These are phyloP conservation scores for Eucalyptus polybractea DNA, from an alignment of 345 rosid genomes.

Conservation along the genomic window DNA sequence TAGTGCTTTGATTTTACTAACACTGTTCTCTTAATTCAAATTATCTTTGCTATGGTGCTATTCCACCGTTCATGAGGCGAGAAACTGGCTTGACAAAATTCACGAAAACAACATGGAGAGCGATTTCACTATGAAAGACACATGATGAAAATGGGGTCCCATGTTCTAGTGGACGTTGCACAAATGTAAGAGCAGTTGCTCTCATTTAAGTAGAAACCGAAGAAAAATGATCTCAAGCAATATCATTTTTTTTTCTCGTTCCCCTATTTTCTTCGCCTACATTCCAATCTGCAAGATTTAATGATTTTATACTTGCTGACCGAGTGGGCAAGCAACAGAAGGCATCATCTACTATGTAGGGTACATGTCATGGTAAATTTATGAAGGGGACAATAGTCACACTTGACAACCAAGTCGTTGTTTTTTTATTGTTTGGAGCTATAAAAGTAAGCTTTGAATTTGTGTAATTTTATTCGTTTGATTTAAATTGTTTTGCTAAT, in stretches of 20 bases:
- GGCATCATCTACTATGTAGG: background rate
- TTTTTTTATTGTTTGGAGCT: background rate
- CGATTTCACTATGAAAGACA: background rate
- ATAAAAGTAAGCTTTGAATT: background rate
- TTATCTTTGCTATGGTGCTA: background rate
- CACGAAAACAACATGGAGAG: background rate
- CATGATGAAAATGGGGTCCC: background rate
- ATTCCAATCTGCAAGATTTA: background rate
- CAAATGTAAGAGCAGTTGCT: background rate
- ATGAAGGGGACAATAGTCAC: background rate
- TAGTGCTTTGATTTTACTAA: background rate
- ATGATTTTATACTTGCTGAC: background rate
- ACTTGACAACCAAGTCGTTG: background rate
- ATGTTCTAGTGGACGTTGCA: background rate
- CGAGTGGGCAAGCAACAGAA: background rate
- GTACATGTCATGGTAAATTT: background rate
- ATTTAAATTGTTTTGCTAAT: background rate
- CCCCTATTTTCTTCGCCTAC: background rate
- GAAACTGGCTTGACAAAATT: background rate
- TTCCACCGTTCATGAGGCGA: background rate
- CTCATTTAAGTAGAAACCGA: background rate
- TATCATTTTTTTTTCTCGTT: background rate
- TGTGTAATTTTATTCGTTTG: background rate
- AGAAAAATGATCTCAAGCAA: background rate
- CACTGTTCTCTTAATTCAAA: background rate